phyloP scores from a whole-genome alignment of 169 alveolate species.

The Plasmodium cynomolgi region DNA sequence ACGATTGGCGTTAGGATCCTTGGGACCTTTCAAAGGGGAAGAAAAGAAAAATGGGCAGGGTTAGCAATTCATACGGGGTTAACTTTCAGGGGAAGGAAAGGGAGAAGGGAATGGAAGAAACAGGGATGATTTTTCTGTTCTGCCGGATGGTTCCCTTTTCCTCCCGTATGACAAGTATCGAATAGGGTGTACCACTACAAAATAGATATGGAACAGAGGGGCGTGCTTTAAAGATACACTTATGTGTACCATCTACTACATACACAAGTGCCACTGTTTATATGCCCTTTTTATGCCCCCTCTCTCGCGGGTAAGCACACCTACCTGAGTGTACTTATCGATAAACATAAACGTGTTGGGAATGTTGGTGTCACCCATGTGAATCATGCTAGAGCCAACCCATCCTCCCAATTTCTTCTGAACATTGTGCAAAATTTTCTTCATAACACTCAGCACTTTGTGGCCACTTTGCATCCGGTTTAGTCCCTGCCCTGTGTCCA shows the following conservation, averaged over 20 bases:
- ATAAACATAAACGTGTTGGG: slow-evolving; percentile 95
- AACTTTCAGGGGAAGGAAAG: not conserved
- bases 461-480: slow-evolving; percentile 86
- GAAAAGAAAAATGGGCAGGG: not conserved
- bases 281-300: not conserved
- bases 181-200: not conserved
- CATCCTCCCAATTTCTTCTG: slow-evolving; percentile 89
- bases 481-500: slow-evolving; percentile 93
- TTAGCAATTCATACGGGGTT: not conserved
- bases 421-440: slow-evolving; percentile 86
- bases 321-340: slow-evolving; percentile 92
- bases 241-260: not conserved
- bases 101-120: not conserved
- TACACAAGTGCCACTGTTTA: not conserved
- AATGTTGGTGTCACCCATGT: slow-evolving; percentile 94
- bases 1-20: slow-evolving; percentile 92
- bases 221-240: not conserved
- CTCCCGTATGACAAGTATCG: not conserved
- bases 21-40: slow-evolving; percentile 86
- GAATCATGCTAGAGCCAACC: slow-evolving; percentile 94
- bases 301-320: not conserved
- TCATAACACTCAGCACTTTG: slow-evolving; percentile 84
- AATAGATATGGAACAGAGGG: not conserved
- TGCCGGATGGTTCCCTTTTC: not conserved
- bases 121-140: not conserved